These are phyloP conservation scores for Leishmania tarentolae DNA, from an alignment of 208 protist species.

Conservation along the genomic window DNA sequence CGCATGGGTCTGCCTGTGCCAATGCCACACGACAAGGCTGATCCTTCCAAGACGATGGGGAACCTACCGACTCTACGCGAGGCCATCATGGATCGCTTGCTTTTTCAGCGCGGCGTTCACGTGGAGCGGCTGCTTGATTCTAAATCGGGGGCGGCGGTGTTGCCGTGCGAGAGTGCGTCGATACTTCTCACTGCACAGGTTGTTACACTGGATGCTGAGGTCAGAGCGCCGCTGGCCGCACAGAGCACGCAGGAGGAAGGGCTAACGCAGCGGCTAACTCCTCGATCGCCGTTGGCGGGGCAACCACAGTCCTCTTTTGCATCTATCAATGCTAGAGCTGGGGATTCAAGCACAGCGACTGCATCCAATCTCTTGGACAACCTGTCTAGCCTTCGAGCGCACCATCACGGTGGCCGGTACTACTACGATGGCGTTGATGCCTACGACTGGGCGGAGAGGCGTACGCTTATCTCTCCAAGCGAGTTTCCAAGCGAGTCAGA, in stretches of 20 bases:
- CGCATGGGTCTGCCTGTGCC: slow-evolving; percentile 17
- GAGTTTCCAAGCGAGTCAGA: slow-evolving; percentile 29
- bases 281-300: background rate
- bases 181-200: slow-evolving; percentile 19
- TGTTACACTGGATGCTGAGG: slow-evolving; percentile 20
- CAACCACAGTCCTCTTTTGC: background rate
- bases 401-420: background rate
- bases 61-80: background rate
- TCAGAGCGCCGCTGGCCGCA: background rate
- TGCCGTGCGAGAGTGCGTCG: slow-evolving; percentile 51
- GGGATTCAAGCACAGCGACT: background rate
- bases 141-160: slow-evolving; percentile 49
- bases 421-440: slow-evolving; percentile 23
- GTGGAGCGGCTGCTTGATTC: slow-evolving; percentile 41
- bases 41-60: background rate
- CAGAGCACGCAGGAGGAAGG: background rate
- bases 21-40: background rate
- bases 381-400: slow-evolving; percentile 8
- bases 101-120: slow-evolving; percentile 16
- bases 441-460: slow-evolving; percentile 19
- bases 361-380: slow-evolving; percentile 11
- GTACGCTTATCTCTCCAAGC: slow-evolving; percentile 29
- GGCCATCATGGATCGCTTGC: slow-evolving; percentile 16
- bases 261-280: slow-evolving; percentile 16
- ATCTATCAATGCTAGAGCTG: background rate